Base-by-base conservation (phyloP, 305 asterid species). In the Fraxinus ornus region DNA sequence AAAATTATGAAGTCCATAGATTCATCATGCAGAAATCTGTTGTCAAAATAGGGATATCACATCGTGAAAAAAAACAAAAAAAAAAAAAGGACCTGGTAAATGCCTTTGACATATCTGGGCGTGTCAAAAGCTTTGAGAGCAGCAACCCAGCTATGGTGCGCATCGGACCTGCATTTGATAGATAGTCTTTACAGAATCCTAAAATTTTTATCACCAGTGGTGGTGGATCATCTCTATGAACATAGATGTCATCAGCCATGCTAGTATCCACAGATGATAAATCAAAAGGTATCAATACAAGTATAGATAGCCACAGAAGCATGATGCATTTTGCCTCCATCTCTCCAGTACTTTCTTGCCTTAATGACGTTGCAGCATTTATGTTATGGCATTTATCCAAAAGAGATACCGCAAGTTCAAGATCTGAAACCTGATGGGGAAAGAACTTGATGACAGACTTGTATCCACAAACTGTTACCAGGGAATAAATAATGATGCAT, bases 281-380 rank as follows among this genome's bases (percentile, higher is more conserved):
- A 89, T 96, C 98, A 86, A 96, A 96, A 75, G 99, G 99, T 86
- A 96, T 92, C 93, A 96, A 88, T 76, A 96, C 99, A 26, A 96
- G 91, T 84, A 96, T 93, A 66, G 96, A 96, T 75, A 96, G 95
- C 99, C 98, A 96, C 78, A 96, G 90, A 84, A 96, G 91, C 76
- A 93, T 81, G 83, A 93, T 89, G 86, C 98, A 94, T 80, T 93
- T 91, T 62, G 98, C 88, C 83, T 96, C 99, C 98, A 94, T 96
- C 93, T 93, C 98, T 85, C 99, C 99, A 13, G 98, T 94, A 89
- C 99, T 94, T 87, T 96, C 99, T 82, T 96, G 97, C 89, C 99
- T 91, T 87, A 92, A 75, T 66, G 98, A 89, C 47, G 97, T 90
- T 73, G 85, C 94, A 79, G 93, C 85, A 79, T 85, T 88, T 75